Evolutionary conservation across 768 basidiomycete species (phyloP).

Genomic region (Suillus cothurnatus): DNA sequence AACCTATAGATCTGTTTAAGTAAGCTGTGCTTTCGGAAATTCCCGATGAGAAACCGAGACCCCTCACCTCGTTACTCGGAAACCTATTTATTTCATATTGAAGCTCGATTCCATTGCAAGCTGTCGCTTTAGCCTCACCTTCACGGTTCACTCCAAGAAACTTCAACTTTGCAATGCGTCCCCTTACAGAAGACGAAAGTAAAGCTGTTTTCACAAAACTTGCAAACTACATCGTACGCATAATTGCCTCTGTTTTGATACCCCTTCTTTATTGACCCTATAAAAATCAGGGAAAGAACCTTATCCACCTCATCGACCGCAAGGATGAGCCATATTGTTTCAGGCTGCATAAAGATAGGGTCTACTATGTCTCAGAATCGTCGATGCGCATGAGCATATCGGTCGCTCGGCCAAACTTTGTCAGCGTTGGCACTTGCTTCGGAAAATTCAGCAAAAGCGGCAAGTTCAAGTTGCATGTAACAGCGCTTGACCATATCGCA

Average conservation of each 20-base stretch:
- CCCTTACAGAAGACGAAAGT: constrained; percentile 95
- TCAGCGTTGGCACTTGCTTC: constrained; percentile 94
- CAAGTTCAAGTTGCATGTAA: constrained; percentile 97
- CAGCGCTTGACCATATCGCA: constrained; percentile 88
- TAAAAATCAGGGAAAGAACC: constrained; percentile 80
- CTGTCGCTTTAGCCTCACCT: constrained; percentile 6
- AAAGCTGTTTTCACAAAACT: constrained; percentile 96
- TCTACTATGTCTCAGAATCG: constrained; percentile 95
- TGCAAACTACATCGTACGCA: constrained; percentile 91
- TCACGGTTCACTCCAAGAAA: constrained; percentile 9
- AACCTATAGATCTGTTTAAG: background rate
- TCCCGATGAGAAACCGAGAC: constrained; percentile 5
- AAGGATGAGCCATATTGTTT: constrained; percentile 96
- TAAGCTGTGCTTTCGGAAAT: constrained; percentile 1
- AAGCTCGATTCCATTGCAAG: constrained; percentile 3
- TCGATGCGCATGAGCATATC: constrained; percentile 93
- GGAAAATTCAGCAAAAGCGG: constrained; percentile 97
- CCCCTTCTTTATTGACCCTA: background rate
- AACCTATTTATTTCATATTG: constrained; percentile 6
- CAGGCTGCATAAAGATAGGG: constrained; percentile 90
- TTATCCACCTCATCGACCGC: constrained; percentile 93
- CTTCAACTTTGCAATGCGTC: constrained; percentile 65
- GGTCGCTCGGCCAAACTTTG: constrained; percentile 88
- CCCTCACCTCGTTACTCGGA: constrained; percentile 7
- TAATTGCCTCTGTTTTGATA: background rate